Conservation (phyloP, 345 rosid species). For the Eutrema heterophyllum region DNA sequence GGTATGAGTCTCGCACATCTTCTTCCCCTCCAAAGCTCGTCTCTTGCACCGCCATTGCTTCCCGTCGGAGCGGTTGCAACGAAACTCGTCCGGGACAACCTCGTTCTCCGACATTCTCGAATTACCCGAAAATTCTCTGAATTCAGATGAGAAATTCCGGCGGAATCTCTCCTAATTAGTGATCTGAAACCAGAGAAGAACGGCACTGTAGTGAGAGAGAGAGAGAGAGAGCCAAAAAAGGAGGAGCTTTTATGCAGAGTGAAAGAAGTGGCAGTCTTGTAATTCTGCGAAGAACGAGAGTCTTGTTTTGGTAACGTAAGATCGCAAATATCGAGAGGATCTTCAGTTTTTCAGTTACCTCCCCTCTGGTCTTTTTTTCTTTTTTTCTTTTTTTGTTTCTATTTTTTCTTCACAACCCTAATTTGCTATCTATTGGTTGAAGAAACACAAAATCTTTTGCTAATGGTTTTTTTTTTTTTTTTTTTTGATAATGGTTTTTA, state of each 20-base stretch:
- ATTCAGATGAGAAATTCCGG: slow-evolving; percentile 6
- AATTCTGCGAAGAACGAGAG: slow-evolving; percentile 10
- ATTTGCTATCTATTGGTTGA: neutral
- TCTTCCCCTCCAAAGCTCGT: slow-evolving; percentile 68
- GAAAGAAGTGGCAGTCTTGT: slow-evolving; percentile 19
- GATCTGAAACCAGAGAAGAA: slow-evolving; percentile 20
- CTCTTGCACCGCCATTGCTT: slow-evolving; percentile 88
- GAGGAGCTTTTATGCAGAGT: slow-evolving; percentile 7
- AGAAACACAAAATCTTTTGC: neutral
- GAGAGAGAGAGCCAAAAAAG: neutral
- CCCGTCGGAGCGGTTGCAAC: slow-evolving; percentile 92
- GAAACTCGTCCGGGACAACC: slow-evolving; percentile 66
- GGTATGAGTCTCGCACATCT: slow-evolving; percentile 79
- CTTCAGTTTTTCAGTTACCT: slow-evolving; percentile 23
- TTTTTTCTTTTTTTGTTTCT: neutral
- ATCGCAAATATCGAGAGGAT: slow-evolving; percentile 20
- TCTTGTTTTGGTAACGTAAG: slow-evolving; percentile 22
- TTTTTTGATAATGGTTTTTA: no score
- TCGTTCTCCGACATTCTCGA: slow-evolving; percentile 43
- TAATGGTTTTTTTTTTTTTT: no score
- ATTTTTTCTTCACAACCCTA: neutral
- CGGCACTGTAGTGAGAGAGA: neutral
- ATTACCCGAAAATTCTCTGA: neutral
- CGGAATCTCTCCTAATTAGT: neutral
- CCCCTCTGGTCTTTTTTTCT: neutral